Evolutionary conservation across 2,329 filamentous ascomycete genomes (phyloP).

Genomic region (Apiospora malaysiana): DNA sequence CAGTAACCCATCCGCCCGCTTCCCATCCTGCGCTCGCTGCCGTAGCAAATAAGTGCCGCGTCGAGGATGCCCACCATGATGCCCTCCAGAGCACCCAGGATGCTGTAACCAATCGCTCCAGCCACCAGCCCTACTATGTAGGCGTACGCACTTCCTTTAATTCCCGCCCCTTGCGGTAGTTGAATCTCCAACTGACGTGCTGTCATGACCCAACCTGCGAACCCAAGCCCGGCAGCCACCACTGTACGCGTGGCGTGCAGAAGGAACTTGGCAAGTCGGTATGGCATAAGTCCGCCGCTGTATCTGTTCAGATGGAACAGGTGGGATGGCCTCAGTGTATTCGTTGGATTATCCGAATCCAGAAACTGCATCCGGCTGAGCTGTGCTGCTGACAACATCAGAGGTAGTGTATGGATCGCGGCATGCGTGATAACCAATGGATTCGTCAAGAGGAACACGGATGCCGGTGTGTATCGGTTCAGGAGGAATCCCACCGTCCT

Average conservation of each 20-base stretch:
- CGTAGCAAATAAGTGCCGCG: conserved; percentile 91
- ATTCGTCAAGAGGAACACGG: conserved; percentile 85
- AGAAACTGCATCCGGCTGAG: conserved; percentile 85
- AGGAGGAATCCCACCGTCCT: conserved; percentile 73
- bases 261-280: conserved; percentile 88
- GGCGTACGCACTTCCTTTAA: conserved; percentile 86
- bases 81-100: conserved; percentile 89
- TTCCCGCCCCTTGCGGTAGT: conserved; percentile 56
- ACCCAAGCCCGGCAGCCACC: conserved; percentile 87
- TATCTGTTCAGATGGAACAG: conserved; percentile 49
- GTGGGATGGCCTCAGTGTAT: conserved; percentile 66
- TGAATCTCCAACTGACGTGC: conserved; percentile 76
- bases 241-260: conserved; percentile 90
- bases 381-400: conserved; percentile 78
- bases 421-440: conserved; percentile 91
- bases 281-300: conserved; percentile 72
- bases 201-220: conserved; percentile 95
- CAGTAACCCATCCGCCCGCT: conserved; percentile 79
- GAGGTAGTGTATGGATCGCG: conserved; percentile 87
- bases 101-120: conserved; percentile 92
- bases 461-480: conserved; percentile 83
- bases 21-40: conserved; percentile 78
- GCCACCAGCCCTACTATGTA: conserved; percentile 94
- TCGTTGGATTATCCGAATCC: conserved; percentile 73
- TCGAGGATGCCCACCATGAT: conserved; percentile 87